Evolutionary conservation across 2,329 filamentous ascomycete species (phyloP), one percentile per base, ranked within the genome.

Genomic region (Neonectria faginata): DNA sequence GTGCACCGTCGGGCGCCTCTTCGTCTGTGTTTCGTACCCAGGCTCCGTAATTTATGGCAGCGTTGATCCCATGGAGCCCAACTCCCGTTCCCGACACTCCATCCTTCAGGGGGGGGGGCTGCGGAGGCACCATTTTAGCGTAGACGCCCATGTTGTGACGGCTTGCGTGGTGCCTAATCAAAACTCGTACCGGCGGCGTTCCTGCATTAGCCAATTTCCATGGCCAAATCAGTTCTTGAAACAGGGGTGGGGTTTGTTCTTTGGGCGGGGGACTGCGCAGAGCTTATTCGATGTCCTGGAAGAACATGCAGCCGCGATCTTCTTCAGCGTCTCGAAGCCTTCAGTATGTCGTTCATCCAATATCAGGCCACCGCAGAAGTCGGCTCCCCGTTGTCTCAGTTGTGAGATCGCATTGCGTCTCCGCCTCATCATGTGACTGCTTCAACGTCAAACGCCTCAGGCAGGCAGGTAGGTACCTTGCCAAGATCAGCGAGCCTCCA

Each of bases 171-270:
- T 66, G 70, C 64, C 65, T 68, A 64, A 69, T 69, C 60, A 64
- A 72, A 71, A 63, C 69, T 68, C 64, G 67, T 68, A 62, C 68
- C 67, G 67, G 64, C 63, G 67, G 58, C 50, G 74, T 75, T 72
- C 74, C 74, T 75, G 73, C 74, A 75, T 75, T 75, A 74, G 74
- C 62, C 69, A 69, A 69, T 65, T 72, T 70, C 57, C 67, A 69
- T 63, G 53, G 54, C 70, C 62, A 69, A 67, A 61, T 60, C 67
- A 56, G 45, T 57, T 59, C 64, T 68, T 75, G 72, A 75, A 76
- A 75, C 74, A 74, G 66, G 69, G 69, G 72, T 67, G 25, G 33
- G 58, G 67, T 66, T 66, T 66, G 57, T 59, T 64, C 60, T 64
- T 67, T 67, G 64, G 58, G 60, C 53, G 66, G 61, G 61, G 57